These are phyloP conservation scores for Fusarium xyrophilum DNA, from an alignment of 2,329 filamentous ascomycete species.

Conservation along the genomic window DNA sequence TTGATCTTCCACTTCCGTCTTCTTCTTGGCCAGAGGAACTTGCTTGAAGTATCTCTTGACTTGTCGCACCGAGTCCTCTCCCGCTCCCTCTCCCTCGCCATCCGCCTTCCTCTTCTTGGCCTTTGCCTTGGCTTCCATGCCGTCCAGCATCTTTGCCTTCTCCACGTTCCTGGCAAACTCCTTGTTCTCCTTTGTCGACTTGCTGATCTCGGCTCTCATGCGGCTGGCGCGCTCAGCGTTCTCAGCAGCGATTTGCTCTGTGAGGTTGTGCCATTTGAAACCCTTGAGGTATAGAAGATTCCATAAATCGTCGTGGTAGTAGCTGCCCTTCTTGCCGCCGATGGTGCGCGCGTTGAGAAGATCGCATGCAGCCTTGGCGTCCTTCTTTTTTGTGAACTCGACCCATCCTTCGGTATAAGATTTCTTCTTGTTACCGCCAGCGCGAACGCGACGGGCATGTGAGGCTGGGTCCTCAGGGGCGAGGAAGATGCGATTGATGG, in stretches of 20 bases:
- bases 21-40: slow-evolving; percentile 63
- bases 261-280: slow-evolving; percentile 81
- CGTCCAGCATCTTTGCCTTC: slow-evolving; percentile 78
- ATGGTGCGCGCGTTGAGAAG: slow-evolving; percentile 79
- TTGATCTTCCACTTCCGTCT: slow-evolving; percentile 53
- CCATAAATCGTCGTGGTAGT: slow-evolving; percentile 88
- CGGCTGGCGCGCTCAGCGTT: slow-evolving; percentile 79
- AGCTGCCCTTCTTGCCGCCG: slow-evolving; percentile 82
- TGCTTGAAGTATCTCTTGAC: slow-evolving; percentile 67
- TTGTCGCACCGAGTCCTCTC: slow-evolving; percentile 30
- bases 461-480: slow-evolving; percentile 74
- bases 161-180: slow-evolving; percentile 81
- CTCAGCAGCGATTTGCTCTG: slow-evolving; percentile 80
- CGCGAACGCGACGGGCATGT: slow-evolving; percentile 70
- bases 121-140: slow-evolving; percentile 68
- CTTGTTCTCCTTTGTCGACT: slow-evolving; percentile 80
- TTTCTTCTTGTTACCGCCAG: slow-evolving; percentile 83
- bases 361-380: slow-evolving; percentile 79
- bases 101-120: slow-evolving; percentile 49
- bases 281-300: slow-evolving; percentile 81
- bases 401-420: slow-evolving; percentile 88
- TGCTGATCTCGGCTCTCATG: slow-evolving; percentile 78
- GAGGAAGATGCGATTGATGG: slow-evolving; percentile 79
- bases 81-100: slow-evolving; percentile 34
- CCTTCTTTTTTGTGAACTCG: slow-evolving; percentile 77